These are phyloP conservation scores for Cavenderia fasciculata DNA, from an alignment of 78 protist species.

Conservation along the genomic window DNA sequence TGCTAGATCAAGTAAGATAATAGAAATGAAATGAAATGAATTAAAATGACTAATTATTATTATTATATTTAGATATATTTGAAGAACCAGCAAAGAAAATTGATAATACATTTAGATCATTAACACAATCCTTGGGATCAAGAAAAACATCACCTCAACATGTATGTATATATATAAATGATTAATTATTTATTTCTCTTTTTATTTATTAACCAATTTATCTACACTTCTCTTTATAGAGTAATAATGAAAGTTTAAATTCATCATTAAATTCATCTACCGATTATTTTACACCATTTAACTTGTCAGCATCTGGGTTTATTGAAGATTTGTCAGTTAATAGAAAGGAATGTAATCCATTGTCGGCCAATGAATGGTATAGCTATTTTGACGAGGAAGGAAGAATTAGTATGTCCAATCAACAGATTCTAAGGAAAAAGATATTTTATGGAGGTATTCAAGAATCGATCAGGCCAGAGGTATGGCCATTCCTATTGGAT, in stretches of 20 bases:
- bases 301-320: slow-evolving; percentile 25
- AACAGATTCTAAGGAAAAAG: slow-evolving; percentile 50
- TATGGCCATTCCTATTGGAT: slow-evolving; percentile 78
- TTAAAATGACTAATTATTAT: background rate
- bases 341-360: slow-evolving; percentile 70
- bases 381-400: slow-evolving; percentile 78
- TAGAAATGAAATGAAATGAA: background rate
- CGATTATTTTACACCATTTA: slow-evolving; percentile 68
- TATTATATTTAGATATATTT: slow-evolving; percentile 24
- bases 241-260: slow-evolving; percentile 13
- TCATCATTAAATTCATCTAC: slow-evolving; percentile 15
- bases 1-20: slow-evolving; percentile 52
- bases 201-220: background rate
- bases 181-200: background rate
- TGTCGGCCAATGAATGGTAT: slow-evolving; percentile 68
- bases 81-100: slow-evolving; percentile 72
- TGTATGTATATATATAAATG: background rate
- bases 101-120: slow-evolving; percentile 70
- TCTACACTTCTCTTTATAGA: too few species aligned
- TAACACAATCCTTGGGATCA: slow-evolving; percentile 17
- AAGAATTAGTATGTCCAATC: slow-evolving; percentile 28
- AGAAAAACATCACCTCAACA: slow-evolving; percentile 46
- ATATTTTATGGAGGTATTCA: slow-evolving; percentile 80
- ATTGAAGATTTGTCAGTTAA: slow-evolving; percentile 15
- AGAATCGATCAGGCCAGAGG: slow-evolving; percentile 64